A percentile compares a stretch with the other conserved stretches of the same genome.
Evolutionary conservation across 2,329 filamentous ascomycete species (phyloP).

Genomic region (Plectosphaerella cucumerina): DNA sequence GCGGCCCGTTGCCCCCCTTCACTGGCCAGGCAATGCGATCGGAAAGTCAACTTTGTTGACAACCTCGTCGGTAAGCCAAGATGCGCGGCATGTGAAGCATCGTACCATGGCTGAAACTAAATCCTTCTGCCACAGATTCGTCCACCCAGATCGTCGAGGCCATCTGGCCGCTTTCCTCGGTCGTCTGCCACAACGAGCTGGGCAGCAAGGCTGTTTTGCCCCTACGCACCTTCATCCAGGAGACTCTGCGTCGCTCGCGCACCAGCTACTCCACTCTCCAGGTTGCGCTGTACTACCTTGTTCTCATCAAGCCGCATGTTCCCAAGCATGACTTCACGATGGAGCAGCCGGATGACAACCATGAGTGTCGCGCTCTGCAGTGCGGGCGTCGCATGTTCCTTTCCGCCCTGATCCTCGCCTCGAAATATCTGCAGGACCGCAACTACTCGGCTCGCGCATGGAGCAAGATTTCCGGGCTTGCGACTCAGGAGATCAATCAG

Average conservation of each 20-base stretch:
- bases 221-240: constrained; percentile 93
- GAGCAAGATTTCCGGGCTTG: constrained; percentile 98
- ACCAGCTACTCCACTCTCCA: constrained; percentile 97
- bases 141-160: constrained; percentile 95
- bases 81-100: constrained; percentile 12
- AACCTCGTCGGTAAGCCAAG: constrained; percentile 88
- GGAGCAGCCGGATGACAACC: constrained; percentile 73
- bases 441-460: constrained; percentile 97
- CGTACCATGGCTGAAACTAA: constrained; percentile 22
- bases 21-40: constrained; percentile 81
- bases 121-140: constrained; percentile 64
- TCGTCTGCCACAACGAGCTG: constrained; percentile 68
- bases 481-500: constrained; percentile 89
- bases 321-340: constrained; percentile 80
- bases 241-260: constrained; percentile 88
- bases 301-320: constrained; percentile 88
- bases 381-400: constrained; percentile 98
- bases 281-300: constrained; percentile 92
- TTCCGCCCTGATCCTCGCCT: constrained; percentile 88
- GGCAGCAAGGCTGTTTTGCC: constrained; percentile 77
- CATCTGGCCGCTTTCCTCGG: constrained; percentile 91
- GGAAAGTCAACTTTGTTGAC: constrained; percentile 93
- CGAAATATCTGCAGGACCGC: constrained; percentile 95
- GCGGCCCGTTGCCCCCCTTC: constrained; percentile 63
- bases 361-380: constrained; percentile 75